Evolutionary conservation across 2,329 filamentous ascomycete genomes (phyloP).

Genomic region (Colletotrichum liriopes): DNA sequence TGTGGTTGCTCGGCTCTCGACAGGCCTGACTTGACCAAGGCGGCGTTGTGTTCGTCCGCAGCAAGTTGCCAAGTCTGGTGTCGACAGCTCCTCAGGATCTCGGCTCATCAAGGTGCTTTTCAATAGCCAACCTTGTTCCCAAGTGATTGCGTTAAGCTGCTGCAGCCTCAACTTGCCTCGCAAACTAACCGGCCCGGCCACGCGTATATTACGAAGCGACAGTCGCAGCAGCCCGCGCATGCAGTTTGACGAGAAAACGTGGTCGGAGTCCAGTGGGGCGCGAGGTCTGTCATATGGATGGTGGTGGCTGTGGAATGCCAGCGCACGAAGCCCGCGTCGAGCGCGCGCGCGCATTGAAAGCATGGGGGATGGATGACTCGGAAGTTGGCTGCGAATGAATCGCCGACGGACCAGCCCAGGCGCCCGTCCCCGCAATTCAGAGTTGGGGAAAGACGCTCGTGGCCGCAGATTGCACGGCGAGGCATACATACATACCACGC

Average conservation of each 20-base stretch:
- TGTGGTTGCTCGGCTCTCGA: neutral
- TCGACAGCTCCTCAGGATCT: neutral
- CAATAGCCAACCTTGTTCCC: neutral
- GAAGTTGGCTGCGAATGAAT: constrained; percentile 30
- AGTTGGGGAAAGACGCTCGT: constrained; percentile 19
- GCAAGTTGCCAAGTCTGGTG: neutral
- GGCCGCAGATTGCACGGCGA: constrained; percentile 1
- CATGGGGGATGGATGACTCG: constrained; percentile 35
- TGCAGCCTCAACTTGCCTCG: neutral
- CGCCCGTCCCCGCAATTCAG: constrained; percentile 35
- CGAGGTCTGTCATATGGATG: constrained; percentile 10
- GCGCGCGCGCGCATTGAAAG: constrained; percentile 26
- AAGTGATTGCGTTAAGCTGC: neutral
- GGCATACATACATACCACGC: neutral
- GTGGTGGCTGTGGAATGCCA: constrained; percentile 40
- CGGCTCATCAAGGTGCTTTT: neutral
- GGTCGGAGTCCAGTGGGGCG: constrained; percentile 24
- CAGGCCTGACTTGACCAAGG: neutral
- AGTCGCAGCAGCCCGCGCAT: neutral
- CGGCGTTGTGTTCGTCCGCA: neutral
- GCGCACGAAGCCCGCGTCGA: constrained; percentile 23
- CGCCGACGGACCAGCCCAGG: constrained; percentile 3
- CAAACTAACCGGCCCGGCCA: neutral
- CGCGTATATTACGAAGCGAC: constrained; percentile 22
- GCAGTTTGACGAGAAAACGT: neutral